Base-by-base conservation (phyloP, 2,329 filamentous ascomycete species). In the Acarospora socialis region DNA sequence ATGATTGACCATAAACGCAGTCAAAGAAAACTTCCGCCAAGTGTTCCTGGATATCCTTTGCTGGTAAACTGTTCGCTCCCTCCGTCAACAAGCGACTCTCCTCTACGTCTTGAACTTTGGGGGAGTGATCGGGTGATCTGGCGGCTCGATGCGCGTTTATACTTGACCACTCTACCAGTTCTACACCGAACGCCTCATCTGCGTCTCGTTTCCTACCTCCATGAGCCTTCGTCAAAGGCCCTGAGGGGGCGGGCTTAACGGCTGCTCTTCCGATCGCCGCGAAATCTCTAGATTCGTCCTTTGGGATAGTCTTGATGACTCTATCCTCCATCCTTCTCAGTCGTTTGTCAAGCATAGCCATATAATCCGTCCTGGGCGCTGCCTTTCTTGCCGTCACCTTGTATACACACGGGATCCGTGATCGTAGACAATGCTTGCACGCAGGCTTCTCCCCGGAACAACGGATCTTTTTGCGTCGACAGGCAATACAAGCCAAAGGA, bases 361-460 rank as follows among this genome's bases (percentile, higher is more conserved):
- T 95, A 56, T 95, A 95, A 56, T 95, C 90, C 12, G 90, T 95
- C 32, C 90, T 70, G 3, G 90, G 90, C 3, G 86, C 84, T 1
- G 87, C 84, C 55, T 95, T 95, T 38, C 90, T 70, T 3, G 86
- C 84, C 0, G 86, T 95, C 37, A 93, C 83, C 51, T 95, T 95
- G 66, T 95, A 98, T 4, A 95, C 86, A 52, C 90, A 98, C 2
- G 87, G 87, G 45, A 92, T 92, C 25, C 87, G 73, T 31, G 87
- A 92, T 35, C 86, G 73, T 37, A 92, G 66, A 51, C 90, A 95
- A 57, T 95, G 90, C 55, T 93, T 94, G 65, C 90, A 98, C 1
- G 86, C 82, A 3, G 90, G 90, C 56, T 94, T 95, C 61, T 95
- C 90, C 36, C 90, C 90, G 0, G 87, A 95, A 53, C 90, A 98